Conservation (phyloP, 2,329 filamentous ascomycete species). For the Neophaeococcomyces aloes region DNA sequence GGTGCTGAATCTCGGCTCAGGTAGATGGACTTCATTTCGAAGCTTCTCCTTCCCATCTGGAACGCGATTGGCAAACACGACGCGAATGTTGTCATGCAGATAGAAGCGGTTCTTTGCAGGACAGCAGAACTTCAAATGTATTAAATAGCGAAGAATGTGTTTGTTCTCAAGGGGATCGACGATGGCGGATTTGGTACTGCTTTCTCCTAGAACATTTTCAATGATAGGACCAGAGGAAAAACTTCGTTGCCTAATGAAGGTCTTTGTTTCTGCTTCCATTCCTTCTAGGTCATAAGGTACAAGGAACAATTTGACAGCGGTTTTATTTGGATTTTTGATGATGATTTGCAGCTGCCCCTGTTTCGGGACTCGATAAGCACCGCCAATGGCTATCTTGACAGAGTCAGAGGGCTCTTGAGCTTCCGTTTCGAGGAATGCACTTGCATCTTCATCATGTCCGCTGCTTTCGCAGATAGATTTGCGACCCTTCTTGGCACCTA, state of each 20-base stretch:
- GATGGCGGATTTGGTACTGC: conserved; percentile 41
- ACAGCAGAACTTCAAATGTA: conserved; percentile 88
- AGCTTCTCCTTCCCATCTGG: conserved; percentile 91
- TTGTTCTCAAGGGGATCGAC: conserved; percentile 40
- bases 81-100: conserved; percentile 80
- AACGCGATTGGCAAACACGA: conserved; percentile 93
- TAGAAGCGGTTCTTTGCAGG: conserved; percentile 74
- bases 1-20: conserved; percentile 73
- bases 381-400: conserved; percentile 61
- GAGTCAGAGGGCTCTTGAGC: conserved; percentile 47
- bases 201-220: conserved; percentile 52
- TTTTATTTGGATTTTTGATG: conserved; percentile 97
- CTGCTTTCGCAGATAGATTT: not conserved
- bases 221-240: conserved; percentile 82
- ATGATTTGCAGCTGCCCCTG: conserved; percentile 93
- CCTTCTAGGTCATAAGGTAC: conserved; percentile 84
- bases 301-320: conserved; percentile 89
- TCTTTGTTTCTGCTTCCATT: conserved; percentile 91
- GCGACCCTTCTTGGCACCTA: conserved; percentile 3
- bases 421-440: conserved; percentile 11
- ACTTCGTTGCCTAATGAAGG: conserved; percentile 86
- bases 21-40: conserved; percentile 77
- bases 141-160: conserved; percentile 74
- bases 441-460: not conserved
- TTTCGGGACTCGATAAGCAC: conserved; percentile 86